phyloP scores from a whole-genome alignment of 495 filamentous ascomycete genomes.

The Aspergillus egyptiacus region DNA sequence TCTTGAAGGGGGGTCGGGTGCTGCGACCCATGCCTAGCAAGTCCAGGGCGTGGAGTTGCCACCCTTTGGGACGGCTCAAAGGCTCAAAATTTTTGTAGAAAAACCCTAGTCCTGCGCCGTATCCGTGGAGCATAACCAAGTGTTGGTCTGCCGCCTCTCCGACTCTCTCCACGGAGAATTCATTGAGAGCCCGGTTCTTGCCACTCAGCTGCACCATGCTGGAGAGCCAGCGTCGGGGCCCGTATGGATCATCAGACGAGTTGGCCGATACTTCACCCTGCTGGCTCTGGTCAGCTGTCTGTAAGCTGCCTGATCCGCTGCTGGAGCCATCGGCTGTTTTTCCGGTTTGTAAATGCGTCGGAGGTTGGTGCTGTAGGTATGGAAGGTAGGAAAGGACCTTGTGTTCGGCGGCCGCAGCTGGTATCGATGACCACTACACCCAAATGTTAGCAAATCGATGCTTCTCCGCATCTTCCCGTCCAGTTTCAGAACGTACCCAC shows the following conservation, averaged over 20 bases:
- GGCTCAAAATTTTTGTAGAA: conserved; percentile 98
- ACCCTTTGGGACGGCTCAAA: conserved; percentile 66
- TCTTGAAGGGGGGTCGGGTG: conserved; percentile 71
- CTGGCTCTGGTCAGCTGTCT: conserved; percentile 35
- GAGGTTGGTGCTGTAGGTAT: conserved; percentile 66
- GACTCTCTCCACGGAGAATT: conserved; percentile 82
- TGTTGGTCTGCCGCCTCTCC: conserved; percentile 72
- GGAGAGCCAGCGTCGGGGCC: conserved; percentile 79
- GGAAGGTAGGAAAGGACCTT: conserved; percentile 84
- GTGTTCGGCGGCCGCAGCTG: conserved; percentile 81
- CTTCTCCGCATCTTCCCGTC: conserved; percentile 1
- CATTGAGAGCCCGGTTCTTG: conserved; percentile 82
- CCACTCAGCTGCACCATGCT: conserved; percentile 79
- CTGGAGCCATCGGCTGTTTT: conserved; percentile 40
- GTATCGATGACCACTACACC: conserved; percentile 70
- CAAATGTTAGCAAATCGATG: conserved; percentile 9
- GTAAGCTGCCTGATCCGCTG: conserved; percentile 36
- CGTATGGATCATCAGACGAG: conserved; percentile 70
- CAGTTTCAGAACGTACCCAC: conserved; percentile 61
- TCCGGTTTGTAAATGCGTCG: conserved; percentile 64
- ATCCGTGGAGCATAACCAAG: conserved; percentile 96
- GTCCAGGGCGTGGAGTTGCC: conserved; percentile 89
- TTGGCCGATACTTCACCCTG: conserved; percentile 33
- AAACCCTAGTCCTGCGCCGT: conserved; percentile 91
- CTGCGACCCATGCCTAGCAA: conserved; percentile 93